Percentiles rank a stretch among this genome's conserved stretches.
Conservation (phyloP, 140 eudicot genomes). For the Stevia rebaudiana region DNA sequence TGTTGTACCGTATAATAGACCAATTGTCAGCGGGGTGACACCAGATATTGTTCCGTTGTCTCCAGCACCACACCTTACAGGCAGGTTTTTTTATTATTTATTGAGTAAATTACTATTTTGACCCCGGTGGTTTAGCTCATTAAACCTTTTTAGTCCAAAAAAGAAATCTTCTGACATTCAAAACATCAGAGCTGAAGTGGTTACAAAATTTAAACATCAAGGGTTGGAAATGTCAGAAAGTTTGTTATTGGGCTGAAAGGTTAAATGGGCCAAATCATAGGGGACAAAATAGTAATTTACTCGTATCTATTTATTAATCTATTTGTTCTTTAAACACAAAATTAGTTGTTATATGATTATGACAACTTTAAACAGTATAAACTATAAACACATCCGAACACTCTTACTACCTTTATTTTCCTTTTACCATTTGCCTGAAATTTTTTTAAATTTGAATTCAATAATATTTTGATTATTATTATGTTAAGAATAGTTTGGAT, state of each 20-base stretch:
- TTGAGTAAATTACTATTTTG: too few relatives aligned
- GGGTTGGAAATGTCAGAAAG: too few relatives aligned
- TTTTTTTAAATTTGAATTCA: not conserved
- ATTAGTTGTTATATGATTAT: not conserved
- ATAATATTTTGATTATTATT: not conserved
- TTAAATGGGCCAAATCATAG: too few relatives aligned
- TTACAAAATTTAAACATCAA: too few relatives aligned
- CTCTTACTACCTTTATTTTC: not conserved
- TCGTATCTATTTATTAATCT: not conserved
- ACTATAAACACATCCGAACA: not conserved
- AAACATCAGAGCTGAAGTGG: too few relatives aligned
- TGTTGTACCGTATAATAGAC: constrained; percentile 37
- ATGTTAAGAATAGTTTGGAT: not conserved
- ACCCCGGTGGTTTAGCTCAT: too few relatives aligned
- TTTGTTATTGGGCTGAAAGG: too few relatives aligned
- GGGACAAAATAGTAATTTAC: too few relatives aligned
- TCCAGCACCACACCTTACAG: constrained; percentile 45
- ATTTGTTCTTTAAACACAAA: not conserved
- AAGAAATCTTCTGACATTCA: too few relatives aligned
- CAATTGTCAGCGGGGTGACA: constrained; percentile 36
- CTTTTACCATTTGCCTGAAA: not conserved
- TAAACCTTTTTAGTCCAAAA: too few relatives aligned
- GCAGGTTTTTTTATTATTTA: constrained; percentile 20
- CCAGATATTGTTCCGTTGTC: constrained; percentile 42
- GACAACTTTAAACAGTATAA: not conserved